phyloP scores from a whole-genome alignment of 768 basidiomycete genomes.

The Tricholomella constricta region DNA sequence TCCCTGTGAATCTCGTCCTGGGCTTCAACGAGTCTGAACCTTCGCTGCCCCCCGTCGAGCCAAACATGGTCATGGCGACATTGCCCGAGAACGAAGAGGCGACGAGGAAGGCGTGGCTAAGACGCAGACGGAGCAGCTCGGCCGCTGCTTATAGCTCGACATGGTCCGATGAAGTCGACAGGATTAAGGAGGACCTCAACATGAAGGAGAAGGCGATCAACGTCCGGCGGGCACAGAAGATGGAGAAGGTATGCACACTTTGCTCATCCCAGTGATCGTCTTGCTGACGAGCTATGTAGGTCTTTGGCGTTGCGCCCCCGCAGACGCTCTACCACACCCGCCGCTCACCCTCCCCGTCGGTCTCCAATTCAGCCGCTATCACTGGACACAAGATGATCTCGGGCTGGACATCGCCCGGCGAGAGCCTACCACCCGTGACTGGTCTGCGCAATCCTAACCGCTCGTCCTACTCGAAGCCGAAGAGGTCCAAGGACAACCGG shows the following conservation, averaged over 20 bases:
- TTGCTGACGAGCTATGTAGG: constrained; percentile 39
- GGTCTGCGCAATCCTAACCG: constrained; percentile 48
- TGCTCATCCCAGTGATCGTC: neutral
- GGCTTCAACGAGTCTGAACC: constrained; percentile 40
- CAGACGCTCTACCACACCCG: constrained; percentile 78
- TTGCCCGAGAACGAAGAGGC: constrained; percentile 29
- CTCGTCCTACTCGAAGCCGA: constrained; percentile 48
- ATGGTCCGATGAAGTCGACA: constrained; percentile 60
- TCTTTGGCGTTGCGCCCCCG: constrained; percentile 82
- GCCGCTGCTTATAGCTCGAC: constrained; percentile 46
- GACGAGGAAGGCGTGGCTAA: constrained; percentile 44
- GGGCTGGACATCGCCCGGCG: constrained; percentile 22
- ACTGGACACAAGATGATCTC: constrained; percentile 15
- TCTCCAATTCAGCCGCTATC: constrained; percentile 22
- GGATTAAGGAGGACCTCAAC: constrained; percentile 69
- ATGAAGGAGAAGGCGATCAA: constrained; percentile 77
- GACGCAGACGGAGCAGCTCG: constrained; percentile 55
- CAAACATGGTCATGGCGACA: constrained; percentile 17
- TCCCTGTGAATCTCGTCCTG: constrained; percentile 69
- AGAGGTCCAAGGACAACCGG: constrained; percentile 41
- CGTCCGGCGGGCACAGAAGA: constrained; percentile 79
- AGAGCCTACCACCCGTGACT: constrained; percentile 20
- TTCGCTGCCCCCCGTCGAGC: constrained; percentile 27
- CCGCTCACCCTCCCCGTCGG: constrained; percentile 41
- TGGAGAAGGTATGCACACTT: constrained; percentile 73